Evolutionary conservation across 2,329 filamentous ascomycete genomes (phyloP).

Genomic region (Colletotrichum sp.): DNA sequence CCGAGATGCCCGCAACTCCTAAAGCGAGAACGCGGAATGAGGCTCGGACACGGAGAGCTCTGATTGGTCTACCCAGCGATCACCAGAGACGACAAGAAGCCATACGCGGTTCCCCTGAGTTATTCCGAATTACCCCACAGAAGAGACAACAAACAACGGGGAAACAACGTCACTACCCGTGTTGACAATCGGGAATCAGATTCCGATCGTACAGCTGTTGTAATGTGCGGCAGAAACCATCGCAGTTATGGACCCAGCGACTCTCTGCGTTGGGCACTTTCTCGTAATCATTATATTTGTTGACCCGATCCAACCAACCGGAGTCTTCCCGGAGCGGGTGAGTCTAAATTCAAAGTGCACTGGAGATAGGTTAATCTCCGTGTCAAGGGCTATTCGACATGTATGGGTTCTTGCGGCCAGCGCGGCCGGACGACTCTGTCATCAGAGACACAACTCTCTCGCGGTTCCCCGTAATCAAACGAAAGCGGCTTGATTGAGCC

Average conservation of each 20-base stretch:
- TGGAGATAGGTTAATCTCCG: neutral
- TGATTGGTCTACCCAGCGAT: neutral
- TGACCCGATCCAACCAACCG: neutral
- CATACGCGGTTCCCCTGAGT: neutral
- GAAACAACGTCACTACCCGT: neutral
- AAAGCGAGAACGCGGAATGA: neutral
- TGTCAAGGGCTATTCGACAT: neutral
- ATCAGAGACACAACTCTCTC: neutral
- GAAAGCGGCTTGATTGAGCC: too few species aligned
- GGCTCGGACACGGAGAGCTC: neutral
- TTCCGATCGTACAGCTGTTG: neutral
- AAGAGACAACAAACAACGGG: neutral
- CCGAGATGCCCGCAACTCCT: neutral
- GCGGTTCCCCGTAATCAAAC: neutral
- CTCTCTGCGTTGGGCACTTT: neutral
- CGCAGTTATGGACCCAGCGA: neutral
- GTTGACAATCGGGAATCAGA: neutral
- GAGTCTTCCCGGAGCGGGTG: neutral
- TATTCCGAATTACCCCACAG: neutral
- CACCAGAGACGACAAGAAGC: neutral
- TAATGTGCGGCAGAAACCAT: neutral
- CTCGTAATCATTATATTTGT: neutral
- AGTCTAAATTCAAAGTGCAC: neutral
- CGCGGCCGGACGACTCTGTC: neutral
- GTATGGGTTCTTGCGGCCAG: neutral